These are phyloP conservation scores for Dactylellina cionopaga DNA, from an alignment of 2,329 filamentous ascomycete species.

Conservation along the genomic window DNA sequence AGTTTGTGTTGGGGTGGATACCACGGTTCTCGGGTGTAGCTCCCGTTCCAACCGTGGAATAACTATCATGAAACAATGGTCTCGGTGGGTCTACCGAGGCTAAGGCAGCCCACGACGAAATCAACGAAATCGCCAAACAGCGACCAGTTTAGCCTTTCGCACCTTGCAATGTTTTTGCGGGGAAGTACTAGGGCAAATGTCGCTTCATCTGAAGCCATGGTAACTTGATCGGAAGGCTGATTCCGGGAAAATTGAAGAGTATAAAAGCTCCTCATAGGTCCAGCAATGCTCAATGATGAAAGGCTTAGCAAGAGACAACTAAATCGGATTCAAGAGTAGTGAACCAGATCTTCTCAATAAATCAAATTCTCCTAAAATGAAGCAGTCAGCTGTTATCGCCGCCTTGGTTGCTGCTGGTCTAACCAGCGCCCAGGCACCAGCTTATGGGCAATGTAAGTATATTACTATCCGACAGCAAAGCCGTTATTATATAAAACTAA, in stretches of 20 bases:
- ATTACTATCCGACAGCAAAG: background rate
- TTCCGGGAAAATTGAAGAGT: background rate
- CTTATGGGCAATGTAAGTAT: conserved; percentile 61
- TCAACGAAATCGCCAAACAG: background rate
- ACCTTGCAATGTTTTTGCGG: conserved; percentile 11
- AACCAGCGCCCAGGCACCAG: conserved; percentile 59
- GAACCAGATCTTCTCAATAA: too few species aligned
- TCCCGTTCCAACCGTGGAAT: conserved; percentile 44
- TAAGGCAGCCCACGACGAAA: background rate
- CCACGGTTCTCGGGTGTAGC: conserved; percentile 45
- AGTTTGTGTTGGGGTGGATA: background rate
- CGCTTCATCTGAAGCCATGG: conserved; percentile 13
- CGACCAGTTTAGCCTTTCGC: background rate
- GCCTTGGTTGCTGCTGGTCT: conserved; percentile 56
- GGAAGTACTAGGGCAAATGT: background rate
- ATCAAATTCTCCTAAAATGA: conserved; percentile 18
- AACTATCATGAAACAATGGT: conserved; percentile 35
- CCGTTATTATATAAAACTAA: background rate
- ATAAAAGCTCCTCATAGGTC: background rate
- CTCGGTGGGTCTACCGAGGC: conserved; percentile 7
- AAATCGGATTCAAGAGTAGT: too few species aligned
- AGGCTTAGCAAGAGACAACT: too few species aligned
- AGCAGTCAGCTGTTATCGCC: conserved; percentile 10
- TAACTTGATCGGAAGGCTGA: background rate
- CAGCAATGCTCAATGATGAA: too few species aligned